Evolutionary conservation across 257 asterid genomes (phyloP), one percentile per base, ranked within the genome.

Genomic region (Solanum virginianum): DNA sequence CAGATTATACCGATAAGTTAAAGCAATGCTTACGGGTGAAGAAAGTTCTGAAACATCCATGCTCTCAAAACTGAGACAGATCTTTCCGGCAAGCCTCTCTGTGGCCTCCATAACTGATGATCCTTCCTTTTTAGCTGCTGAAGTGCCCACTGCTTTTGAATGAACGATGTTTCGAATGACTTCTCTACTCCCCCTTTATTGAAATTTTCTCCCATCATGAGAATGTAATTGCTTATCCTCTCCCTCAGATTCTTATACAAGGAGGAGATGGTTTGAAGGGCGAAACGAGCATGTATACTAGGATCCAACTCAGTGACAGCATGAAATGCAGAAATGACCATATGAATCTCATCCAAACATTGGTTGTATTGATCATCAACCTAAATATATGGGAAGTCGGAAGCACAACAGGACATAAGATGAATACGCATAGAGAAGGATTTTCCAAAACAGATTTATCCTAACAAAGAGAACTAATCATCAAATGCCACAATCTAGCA

Each of bases 1-100:
- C 20, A 3, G 36, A 8, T 74, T 74, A 22, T 17, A 74, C 41
- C 49, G 15, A 47, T 22, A 36, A 47, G n/a, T 74, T 16, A 8
- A 24, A 24, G 5, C 32, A 72, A 81, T 20, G 66, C 94, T 89
- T 87, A 96, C 99, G 99, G 99, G 85, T 96, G 99, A 72, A 96
- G 99, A 85, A 96, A 96, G 86, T 96, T 96, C 83, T 94, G 98
- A 86, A 94, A 96, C 99, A 96, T 94, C 99, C 99, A 96, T 0
- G 99, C 95, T 88, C 97, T 92, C 85, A 96, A 88, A 49, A 96
- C 96, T 15, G 99, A 92, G 71, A 96, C 99, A 4, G 99, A 94
- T 85, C 92, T 91, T 88, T 94, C 99, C 0, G 99, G 99, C 82
- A 96, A 86, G 20, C 99, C 99, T 90, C 99, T 90, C 82, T 94